Evolutionary conservation across 495 filamentous ascomycete species (phyloP), one percentile per base, ranked within the genome.

Genomic region (Tuber melanosporum): DNA sequence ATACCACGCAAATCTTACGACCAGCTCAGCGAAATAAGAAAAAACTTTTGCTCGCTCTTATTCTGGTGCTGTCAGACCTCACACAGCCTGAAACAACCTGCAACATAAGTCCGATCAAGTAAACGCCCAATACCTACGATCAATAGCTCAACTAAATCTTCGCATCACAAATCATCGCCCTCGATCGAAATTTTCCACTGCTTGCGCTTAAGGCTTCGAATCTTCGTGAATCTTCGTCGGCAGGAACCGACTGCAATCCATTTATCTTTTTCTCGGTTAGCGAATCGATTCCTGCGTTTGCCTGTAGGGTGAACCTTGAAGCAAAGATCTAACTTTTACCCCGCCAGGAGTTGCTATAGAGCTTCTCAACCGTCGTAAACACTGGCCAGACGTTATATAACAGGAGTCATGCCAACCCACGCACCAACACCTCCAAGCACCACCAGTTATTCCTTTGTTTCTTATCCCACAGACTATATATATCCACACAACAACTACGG

Each of bases 391-490:
- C 78, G 75, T 74, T 81, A 80, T 78, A 77, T 77, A 57, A 78
- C 78, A 74, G 70, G 72, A 75, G 26, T 75, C 49, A 82, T 82
- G 80, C 75, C 79, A 36, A 76, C 80, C 72, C 79, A 82, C 73
- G 74, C 81, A 79, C 82, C 81, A 66, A 82, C 80, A 74, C 76
- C 81, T 73, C 74, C 81, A 57, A 82, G 77, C 76, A 78, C 77
- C 43, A 47, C 80, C 71, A 77, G 77, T 57, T 82, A 82, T 74
- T 82, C 81, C 32, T 82, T 82, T 71, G 74, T 82, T 71, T 80
- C 81, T 9, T 82, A 82, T 75, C 81, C 81, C 70, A 79, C 81
- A 45, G 81, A 82, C 46, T 82, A 82, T 42, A 79, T 82, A 47
- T 82, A 82, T 44, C 80, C 81, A 47, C 80, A 81, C 49, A 79